Base-by-base conservation (phyloP, 768 basidiomycete species). In the Psilocybe subaeruginosa region DNA sequence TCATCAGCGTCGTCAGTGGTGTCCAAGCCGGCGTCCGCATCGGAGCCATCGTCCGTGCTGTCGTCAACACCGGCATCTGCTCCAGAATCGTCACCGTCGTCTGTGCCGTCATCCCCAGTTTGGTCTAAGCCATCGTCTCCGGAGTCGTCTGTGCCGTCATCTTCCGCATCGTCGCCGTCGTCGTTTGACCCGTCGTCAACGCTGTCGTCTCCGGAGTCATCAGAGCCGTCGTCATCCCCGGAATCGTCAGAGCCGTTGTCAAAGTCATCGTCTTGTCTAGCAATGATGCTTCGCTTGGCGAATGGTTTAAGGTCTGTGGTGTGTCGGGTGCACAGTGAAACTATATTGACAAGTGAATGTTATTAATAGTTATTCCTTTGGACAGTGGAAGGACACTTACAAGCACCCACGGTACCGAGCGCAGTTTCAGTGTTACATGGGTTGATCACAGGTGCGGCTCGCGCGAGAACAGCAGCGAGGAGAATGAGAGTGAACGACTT, bases 221-320 rank as follows among this genome's bases (percentile, higher is more conserved):
- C 63, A 4, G 35, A 19, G 29, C 57, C 64, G 35, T 60, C 54
- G 51, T 61, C 64, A 43, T 58, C 61, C 16, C 47, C 61, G n/a
- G 55, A 39, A 39, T 60, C 63, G 33, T 60, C 61, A 3, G 14
- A 46, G 19, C 58, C 52, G 59, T 62, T 57, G 55, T 58, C 68
- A 35, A 60, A 63, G 53, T 54, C 68, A 35, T 68, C 67, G 49
- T 69, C 68, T 56, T 69, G 68, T 53, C 68, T 59, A 8, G 65
- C 62, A 45, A 64, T 56, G 19, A 69, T 45, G 27, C 62, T 58
- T 50, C 64, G 61, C 45, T 51, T 63, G 11, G 64, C 41, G 23
- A 55, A 30, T 30, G 62, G 63, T 41, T 60, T 61, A 51, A 64
- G 58, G 52, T 55, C 54, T 37, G 59, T 46, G 37, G 7, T 39